These are phyloP conservation scores for Saccharomyces paradoxus DNA, from an alignment of 805 yeast species.

Conservation along the genomic window DNA sequence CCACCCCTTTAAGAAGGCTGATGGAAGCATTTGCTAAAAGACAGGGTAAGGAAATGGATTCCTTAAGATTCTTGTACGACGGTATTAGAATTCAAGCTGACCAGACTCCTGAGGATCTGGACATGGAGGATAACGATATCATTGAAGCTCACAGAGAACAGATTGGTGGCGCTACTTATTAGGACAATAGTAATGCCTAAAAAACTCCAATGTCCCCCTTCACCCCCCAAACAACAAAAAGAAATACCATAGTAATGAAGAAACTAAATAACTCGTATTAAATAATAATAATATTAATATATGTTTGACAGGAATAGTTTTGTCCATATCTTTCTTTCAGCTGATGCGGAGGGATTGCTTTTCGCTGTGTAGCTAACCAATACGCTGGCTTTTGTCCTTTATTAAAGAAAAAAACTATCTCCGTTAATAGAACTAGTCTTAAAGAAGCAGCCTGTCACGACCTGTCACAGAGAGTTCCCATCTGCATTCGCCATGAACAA, in stretches of 20 bases:
- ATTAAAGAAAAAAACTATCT: background rate
- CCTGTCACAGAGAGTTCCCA: background rate
- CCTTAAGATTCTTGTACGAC: slow-evolving; percentile 83
- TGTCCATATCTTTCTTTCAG: background rate
- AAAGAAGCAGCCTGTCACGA: background rate
- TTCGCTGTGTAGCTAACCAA: background rate
- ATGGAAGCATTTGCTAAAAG: slow-evolving; percentile 98
- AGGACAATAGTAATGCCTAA: background rate
- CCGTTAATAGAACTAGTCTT: background rate
- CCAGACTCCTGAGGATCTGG: slow-evolving; percentile 88
- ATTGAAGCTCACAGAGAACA: slow-evolving; percentile 97
- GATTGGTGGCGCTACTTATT: slow-evolving; percentile 46
- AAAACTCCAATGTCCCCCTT: background rate
- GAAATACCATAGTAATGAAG: background rate
- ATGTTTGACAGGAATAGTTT: background rate
- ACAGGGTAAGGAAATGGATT: slow-evolving; percentile 80
- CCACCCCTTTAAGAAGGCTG: slow-evolving; percentile 85
- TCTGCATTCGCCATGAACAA: background rate
- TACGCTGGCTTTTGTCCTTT: background rate
- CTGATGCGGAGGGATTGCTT: background rate
- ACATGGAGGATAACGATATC: slow-evolving; percentile 90
- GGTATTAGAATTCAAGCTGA: slow-evolving; percentile 85
- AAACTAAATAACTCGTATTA: background rate
- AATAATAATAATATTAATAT: background rate
- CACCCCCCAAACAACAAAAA: background rate